Base-by-base conservation (phyloP, 2,329 filamentous ascomycete genomes). In the Endocalyx cinctus region DNA sequence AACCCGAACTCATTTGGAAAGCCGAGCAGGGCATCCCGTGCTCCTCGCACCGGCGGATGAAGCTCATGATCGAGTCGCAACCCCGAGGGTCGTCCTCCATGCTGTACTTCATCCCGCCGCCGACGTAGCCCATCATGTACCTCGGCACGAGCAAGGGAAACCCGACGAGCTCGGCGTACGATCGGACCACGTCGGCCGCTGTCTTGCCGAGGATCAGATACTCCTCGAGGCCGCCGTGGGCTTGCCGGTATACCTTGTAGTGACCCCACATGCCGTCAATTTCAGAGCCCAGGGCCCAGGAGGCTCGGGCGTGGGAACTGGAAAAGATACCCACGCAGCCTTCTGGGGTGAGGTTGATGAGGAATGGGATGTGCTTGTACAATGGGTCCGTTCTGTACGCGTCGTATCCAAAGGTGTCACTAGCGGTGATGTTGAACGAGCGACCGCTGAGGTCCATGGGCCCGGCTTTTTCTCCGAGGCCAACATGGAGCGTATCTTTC, bases 231-330 rank as follows among this genome's bases (percentile, higher is more conserved):
- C 83, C 83, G 15, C 83, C 82, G 42, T 81, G 73, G 39, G 83
- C 79, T 55, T 87, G 82, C 6, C 82, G 72, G 47, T 84, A 84
- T 14, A 84, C 79, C 54, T 86, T 86, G 70, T 78, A 86, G 37
- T 73, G 74, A 1, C 82, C 82, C 80, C 82, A 87, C 60, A 86
- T 72, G 17, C 82, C 82, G 49, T 87, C 83, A 58, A 87, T 81
- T 55, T 87, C 82, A 1, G 77, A 76, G 3, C 82, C 83, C 6
- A 87, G 66, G 7, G 73, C 74, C 63, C 79, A 86, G 12, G 69
- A 70, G 0, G 79, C 81, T 32, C 82, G 63, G 1, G 71, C 66
- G 48, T 86, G 78, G 3, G 73, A 75, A 0, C 79, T 81, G 0
- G 82, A 85, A 54, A 87, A 84, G 13, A 80, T 70, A 1, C 70